phyloP scores from a whole-genome alignment of 1,284 basidiomycete genomes.

The Ganoderma resinaceum region DNA sequence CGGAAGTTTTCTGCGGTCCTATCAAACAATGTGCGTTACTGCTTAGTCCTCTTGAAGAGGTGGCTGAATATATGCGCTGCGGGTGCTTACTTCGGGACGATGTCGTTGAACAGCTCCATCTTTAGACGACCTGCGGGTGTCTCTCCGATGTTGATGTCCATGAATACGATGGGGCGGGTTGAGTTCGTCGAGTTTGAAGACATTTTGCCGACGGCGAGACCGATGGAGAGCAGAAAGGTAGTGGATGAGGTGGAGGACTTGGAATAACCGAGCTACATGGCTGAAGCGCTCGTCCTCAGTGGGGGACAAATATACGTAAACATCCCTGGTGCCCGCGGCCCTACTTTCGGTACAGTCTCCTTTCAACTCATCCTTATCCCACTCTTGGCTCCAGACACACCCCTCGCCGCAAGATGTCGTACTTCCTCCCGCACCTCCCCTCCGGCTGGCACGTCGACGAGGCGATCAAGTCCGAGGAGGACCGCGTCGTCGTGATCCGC shows the following conservation, averaged over 20 bases:
- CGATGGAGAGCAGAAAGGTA: neutral
- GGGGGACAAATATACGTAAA: conserved; percentile 20
- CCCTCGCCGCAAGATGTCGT: conserved; percentile 61
- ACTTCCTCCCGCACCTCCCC: conserved; percentile 91
- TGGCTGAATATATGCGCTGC: neutral
- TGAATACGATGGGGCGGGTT: conserved; percentile 89
- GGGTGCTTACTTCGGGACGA: conserved; percentile 76
- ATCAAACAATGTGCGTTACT: neutral
- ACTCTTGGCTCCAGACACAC: conserved; percentile 4
- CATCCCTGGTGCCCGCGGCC: conserved; percentile 5
- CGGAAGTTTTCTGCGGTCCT: conserved; percentile 96
- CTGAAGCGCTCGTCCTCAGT: neutral
- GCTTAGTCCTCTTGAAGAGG: neutral
- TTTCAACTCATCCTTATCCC: neutral
- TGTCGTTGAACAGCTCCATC: conserved; percentile 94
- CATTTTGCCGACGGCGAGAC: conserved; percentile 16
- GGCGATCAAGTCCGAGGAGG: conserved; percentile 97
- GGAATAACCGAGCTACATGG: no score
- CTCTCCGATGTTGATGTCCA: conserved; percentile 96
- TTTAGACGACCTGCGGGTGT: conserved; percentile 93
- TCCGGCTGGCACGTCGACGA: conserved; percentile 98
- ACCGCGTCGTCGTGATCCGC: conserved; percentile 92
- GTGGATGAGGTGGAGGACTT: conserved; percentile 5
- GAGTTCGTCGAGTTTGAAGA: conserved; percentile 29
- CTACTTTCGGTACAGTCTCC: neutral